Evolutionary conservation across 108 stramenopile genomes (phyloP), one percentile per base, ranked within the genome.

Genomic region (Schizochytrium sp.): DNA sequence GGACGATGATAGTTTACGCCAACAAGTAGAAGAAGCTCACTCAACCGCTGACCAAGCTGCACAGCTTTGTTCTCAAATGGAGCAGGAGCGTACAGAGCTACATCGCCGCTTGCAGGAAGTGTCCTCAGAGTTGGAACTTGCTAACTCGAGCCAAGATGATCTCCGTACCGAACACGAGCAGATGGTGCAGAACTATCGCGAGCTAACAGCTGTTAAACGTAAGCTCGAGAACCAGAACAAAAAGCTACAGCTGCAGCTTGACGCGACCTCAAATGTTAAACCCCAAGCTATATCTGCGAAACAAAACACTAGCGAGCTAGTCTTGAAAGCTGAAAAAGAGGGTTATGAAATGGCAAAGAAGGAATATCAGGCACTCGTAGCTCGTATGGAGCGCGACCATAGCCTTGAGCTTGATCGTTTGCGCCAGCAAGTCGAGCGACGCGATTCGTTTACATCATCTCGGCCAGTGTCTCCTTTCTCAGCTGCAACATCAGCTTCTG

Each of bases 221-320:
- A 83, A 83, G 53, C 53, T 83, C 17, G 76, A 83, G 76, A 83
- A 55, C 53, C 50, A 83, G 50, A 49, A 83, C 53, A 83, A 83
- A 55, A 83, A 83, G 76, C 76, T 83, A 5, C 76, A 55, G 76
- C 10, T 83, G 76, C 47, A 49, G 28, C 10, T 83, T 10, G 76
- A 49, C 15, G 15, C 72, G 42, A 17, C 40, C 17, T 60, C 59
- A 2, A 60, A n/a, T 60, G 59, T n/a, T 60, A 60, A n/a, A 17
- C 19, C 19, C 17, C 59, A n/a, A n/a, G 72, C 15, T 17, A 41
- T 28, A 1, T 72, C 28, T 15, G 3, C 50, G 50, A 53, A n/a
- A 10, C 45, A 56, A 28, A 53, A 83, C 28, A 83, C 53, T 47
- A 55, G 53, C 50, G 76, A 83, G 76, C 47, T 55, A n/a, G 50